phyloP scores from a whole-genome alignment of 192 early-diverging fungal genomes.

The Powellomyces hirtus region DNA sequence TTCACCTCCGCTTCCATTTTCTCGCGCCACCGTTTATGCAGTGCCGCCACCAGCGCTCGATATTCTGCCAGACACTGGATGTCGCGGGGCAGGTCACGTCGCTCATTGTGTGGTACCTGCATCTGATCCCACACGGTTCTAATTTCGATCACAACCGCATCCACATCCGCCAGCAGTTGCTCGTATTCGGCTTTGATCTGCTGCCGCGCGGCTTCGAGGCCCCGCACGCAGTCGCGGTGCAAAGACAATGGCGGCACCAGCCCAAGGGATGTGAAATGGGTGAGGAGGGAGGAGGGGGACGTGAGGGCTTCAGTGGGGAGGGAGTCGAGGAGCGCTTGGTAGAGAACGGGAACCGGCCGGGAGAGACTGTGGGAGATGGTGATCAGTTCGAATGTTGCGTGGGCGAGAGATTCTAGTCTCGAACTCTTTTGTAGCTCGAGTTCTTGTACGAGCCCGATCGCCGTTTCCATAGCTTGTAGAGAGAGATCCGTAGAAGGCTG shows the following conservation, averaged over 20 bases:
- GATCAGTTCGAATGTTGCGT: neutral
- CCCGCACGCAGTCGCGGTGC: neutral
- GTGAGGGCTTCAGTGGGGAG: neutral
- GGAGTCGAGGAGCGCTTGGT: no score
- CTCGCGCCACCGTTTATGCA: slow-evolving; percentile 28
- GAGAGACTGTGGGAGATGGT: neutral
- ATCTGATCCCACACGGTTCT: neutral
- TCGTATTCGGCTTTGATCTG: neutral
- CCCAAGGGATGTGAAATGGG: neutral
- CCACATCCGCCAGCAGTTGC: neutral
- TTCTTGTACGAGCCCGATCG: neutral
- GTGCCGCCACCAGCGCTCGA: slow-evolving; percentile 20
- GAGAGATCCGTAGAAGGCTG: neutral
- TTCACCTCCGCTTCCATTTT: slow-evolving; percentile 39
- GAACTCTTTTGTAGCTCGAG: no score
- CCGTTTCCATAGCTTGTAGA: neutral
- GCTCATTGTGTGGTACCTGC: neutral
- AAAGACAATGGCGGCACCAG: neutral
- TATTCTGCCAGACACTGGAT: slow-evolving; percentile 35
- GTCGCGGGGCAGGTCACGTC: neutral
- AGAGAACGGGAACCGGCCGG: neutral
- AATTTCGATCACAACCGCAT: neutral
- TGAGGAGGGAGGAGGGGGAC: neutral
- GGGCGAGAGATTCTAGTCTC: no score
- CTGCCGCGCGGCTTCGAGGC: neutral